These are phyloP conservation scores for Cyclostephanos invisitatus DNA, from an alignment of 108 stramenopile genomes.

Conservation along the genomic window DNA sequence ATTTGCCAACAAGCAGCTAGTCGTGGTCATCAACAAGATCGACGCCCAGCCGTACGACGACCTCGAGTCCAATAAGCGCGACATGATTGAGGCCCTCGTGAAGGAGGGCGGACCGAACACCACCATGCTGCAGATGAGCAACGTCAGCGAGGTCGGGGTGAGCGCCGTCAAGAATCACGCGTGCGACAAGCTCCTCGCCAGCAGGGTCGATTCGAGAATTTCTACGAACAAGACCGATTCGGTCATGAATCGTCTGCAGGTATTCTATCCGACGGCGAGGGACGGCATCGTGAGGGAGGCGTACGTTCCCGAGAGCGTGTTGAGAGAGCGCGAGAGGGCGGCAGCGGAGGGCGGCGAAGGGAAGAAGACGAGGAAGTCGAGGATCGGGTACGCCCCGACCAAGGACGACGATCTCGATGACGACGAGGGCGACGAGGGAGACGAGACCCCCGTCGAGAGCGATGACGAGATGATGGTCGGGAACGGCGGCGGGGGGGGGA, in stretches of 20 bases:
- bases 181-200: constrained; percentile 93
- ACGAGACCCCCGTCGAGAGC: constrained; percentile 47
- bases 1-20: constrained; percentile 97
- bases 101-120: constrained; percentile 69
- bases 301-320: constrained; percentile 89
- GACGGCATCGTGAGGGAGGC: constrained; percentile 87
- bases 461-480: constrained; percentile 44
- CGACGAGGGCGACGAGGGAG: constrained; percentile 21
- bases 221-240: constrained; percentile 91
- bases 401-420: constrained; percentile 53
- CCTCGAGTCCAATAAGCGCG: constrained; percentile 67
- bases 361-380: constrained; percentile 57
- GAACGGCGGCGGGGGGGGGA: constrained; percentile 44
- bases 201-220: constrained; percentile 90
- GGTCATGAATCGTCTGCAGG: constrained; percentile 97
- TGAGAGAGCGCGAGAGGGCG: constrained; percentile 59
- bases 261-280: constrained; percentile 91
- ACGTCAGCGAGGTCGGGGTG: constrained; percentile 93
- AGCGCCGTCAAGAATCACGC: constrained; percentile 88
- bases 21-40: constrained; percentile 97
- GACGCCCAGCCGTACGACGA: constrained; percentile 92
- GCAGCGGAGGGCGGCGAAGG: constrained; percentile 25
- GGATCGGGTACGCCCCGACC: constrained; percentile 76
- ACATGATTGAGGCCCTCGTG: constrained; percentile 73
- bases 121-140: constrained; percentile 92